A percentile compares a stretch with the other conserved stretches of the same genome.
These are phyloP conservation scores for Globomyces sp. DNA, from an alignment of 371 early-diverging fungal genomes.

Conservation along the genomic window DNA sequence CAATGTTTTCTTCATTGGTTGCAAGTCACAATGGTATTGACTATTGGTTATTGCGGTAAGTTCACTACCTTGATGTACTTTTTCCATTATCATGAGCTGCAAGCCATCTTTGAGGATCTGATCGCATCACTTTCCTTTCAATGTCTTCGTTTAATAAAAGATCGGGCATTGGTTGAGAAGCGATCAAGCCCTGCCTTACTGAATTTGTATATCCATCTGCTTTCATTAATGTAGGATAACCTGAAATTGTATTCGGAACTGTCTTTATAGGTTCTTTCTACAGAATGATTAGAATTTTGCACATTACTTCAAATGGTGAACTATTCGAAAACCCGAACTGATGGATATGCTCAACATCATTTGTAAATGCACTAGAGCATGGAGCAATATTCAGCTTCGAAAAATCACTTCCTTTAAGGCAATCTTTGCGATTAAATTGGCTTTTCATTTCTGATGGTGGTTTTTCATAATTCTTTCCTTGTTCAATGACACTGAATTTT, in stretches of 20 bases:
- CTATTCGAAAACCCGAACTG: neutral
- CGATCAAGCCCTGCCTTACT: neutral
- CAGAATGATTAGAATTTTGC: neutral
- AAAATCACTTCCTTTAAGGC: neutral
- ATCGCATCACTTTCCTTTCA: neutral
- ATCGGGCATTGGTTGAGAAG: neutral
- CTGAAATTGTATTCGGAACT: neutral
- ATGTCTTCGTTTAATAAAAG: neutral
- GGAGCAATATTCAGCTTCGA: neutral
- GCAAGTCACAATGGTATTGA: neutral
- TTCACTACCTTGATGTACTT: constrained; percentile 8
- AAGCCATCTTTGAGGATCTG: constrained; percentile 5
- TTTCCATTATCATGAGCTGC: neutral
- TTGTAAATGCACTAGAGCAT: constrained; percentile 10
- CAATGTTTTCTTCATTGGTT: constrained; percentile 7
- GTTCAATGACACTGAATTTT: neutral
- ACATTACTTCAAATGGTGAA: constrained; percentile 11
- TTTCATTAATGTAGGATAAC: constrained; percentile 8
- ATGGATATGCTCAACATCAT: constrained; percentile 14
- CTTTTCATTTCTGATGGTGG: constrained; percentile 9
- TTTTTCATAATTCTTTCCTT: constrained; percentile 4
- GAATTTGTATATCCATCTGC: constrained; percentile 13
- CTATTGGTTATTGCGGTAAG: neutral
- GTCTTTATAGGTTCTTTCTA: neutral
- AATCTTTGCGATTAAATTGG: neutral